phyloP scores from a whole-genome alignment of 2,329 filamentous ascomycete genomes.

The Teratosphaeria epicoccoides region DNA sequence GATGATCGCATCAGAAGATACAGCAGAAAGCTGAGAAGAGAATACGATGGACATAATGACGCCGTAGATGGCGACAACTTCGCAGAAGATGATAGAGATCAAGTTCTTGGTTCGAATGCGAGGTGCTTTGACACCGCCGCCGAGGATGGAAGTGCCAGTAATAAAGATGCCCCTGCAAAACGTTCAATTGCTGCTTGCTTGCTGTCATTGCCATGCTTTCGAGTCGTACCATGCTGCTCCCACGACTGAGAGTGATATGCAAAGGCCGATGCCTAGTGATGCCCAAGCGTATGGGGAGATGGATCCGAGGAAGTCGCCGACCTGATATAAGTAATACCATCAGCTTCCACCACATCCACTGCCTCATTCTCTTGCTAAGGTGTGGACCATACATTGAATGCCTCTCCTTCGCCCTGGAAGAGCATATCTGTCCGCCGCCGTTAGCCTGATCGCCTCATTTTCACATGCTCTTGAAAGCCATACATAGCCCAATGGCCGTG shows the following conservation, averaged over 20 bases:
- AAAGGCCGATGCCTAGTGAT: slow-evolving; percentile 77
- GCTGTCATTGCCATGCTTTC: background rate
- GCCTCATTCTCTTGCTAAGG: background rate
- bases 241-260: slow-evolving; percentile 91
- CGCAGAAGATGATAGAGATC: slow-evolving; percentile 99
- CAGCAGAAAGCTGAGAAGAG: slow-evolving; percentile 68
- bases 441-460: slow-evolving; percentile 14
- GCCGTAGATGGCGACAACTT: slow-evolving; percentile 98
- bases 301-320: slow-evolving; percentile 87
- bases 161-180: slow-evolving; percentile 87
- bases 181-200: slow-evolving; percentile 12
- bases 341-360: background rate
- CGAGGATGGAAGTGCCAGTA: slow-evolving; percentile 92
- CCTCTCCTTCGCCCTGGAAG: slow-evolving; percentile 90
- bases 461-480: slow-evolving; percentile 7
- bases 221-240: slow-evolving; percentile 77
- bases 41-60: slow-evolving; percentile 99
- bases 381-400: slow-evolving; percentile 65
- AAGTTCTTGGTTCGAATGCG: slow-evolving; percentile 98
- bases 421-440: slow-evolving; percentile 67
- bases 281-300: slow-evolving; percentile 95
- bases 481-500: slow-evolving; percentile 30
- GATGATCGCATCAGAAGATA: slow-evolving; percentile 55
- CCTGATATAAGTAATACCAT: slow-evolving; percentile 36
- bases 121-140: slow-evolving; percentile 90